Percentiles rank a stretch among this genome's conserved stretches.
Conservation (phyloP, 305 asterid genomes). For the Fraxinus velutina region DNA sequence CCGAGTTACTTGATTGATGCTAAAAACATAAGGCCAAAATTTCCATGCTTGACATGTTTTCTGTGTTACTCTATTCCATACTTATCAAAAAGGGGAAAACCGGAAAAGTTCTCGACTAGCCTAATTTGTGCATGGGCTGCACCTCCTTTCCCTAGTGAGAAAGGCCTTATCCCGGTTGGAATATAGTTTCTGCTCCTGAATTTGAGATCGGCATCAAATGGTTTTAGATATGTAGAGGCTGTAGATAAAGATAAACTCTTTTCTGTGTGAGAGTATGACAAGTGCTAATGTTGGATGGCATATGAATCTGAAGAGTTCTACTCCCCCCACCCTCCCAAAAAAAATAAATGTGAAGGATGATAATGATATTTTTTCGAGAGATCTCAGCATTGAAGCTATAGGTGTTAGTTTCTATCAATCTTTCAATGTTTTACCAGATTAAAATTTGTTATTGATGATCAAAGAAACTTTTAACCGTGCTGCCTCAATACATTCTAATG, state of each 20-base stretch:
- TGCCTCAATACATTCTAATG: neutral
- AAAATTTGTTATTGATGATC: neutral
- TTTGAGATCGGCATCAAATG: neutral
- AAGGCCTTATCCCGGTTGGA: neutral
- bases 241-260: neutral
- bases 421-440: neutral
- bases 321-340: neutral
- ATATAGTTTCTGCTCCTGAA: neutral
- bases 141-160: neutral
- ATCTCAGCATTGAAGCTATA: neutral
- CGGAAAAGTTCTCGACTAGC: neutral
- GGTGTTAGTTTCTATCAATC: neutral
- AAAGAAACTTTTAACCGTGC: neutral
- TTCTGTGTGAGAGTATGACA: neutral
- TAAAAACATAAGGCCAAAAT: neutral
- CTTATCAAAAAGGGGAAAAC: neutral
- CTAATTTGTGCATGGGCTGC: neutral
- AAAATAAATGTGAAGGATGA: neutral
- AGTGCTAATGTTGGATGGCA: neutral
- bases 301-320: neutral
- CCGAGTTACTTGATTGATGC: neutral
- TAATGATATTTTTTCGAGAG: neutral
- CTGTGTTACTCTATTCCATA: neutral
- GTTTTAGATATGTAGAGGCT: neutral
- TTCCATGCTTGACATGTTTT: neutral